Evolutionary conservation across 2,329 filamentous ascomycete species (phyloP), one percentile per base, ranked within the genome.

Genomic region (Daldinia eschscholtzii): DNA sequence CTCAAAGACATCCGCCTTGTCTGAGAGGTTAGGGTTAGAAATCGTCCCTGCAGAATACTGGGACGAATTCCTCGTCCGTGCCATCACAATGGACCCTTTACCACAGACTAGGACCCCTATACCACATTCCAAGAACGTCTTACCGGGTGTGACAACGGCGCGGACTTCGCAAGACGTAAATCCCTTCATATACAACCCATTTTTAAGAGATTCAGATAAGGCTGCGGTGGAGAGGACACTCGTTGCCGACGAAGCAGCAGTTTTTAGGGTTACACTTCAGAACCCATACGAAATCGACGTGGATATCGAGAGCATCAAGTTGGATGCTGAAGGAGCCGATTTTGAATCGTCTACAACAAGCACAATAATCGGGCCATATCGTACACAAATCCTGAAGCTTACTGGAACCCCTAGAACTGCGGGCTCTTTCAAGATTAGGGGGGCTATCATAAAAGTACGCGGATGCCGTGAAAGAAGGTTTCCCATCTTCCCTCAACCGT

Each of bases 131-230:
- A 87, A 83, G 68, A 86, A 81, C 62, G 82, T 86, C 15, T 79
- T 89, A 13, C 85, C 86, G 0, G 86, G 85, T 7, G 83, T 82
- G 3, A 81, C 82, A 0, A 82, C 83, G 1, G 83, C 81, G 33
- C 82, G 86, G 52, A 83, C 85, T 13, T 89, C 87, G 3, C 87
- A 89, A 72, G 87, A 89, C 65, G 85, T 89, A 4, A 93, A 96
- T 68, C 96, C 96, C 0, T 97, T 99, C 74, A 92, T 99, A 64
- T 97, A 98, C 78, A 98, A 98, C 76, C 93, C 96, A 0, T 98
- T 98, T 76, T 81, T 94, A 20, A 93, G 94, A 79, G 86, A 86
- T 60, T 81, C 85, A 0, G 86, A 88, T 46, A 85, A 91, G 58
- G 85, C 86, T 26, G 83, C 85, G 1, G 83, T 87, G 12, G 89